These are phyloP conservation scores for Rhinocladiella mackenziei DNA, from an alignment of 2,329 filamentous ascomycete genomes.

Conservation along the genomic window DNA sequence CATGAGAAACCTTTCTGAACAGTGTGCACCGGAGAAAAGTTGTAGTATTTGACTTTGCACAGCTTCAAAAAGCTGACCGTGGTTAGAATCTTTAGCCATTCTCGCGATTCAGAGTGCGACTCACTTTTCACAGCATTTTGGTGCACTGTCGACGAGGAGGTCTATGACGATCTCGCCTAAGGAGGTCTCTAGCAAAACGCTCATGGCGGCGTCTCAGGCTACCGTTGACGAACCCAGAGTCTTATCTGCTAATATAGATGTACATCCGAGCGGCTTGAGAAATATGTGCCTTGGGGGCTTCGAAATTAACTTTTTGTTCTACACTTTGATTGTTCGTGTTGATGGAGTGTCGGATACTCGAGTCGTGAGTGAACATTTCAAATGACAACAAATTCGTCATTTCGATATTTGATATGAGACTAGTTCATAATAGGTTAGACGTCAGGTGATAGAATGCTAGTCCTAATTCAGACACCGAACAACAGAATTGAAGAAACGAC, in stretches of 20 bases:
- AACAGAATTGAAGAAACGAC: too few relatives aligned
- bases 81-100: conserved; percentile 25
- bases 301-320: too few relatives aligned
- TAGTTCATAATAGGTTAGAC: too few relatives aligned
- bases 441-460: background rate
- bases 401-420: too few relatives aligned
- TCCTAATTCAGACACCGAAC: too few relatives aligned
- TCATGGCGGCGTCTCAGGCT: conserved; percentile 56
- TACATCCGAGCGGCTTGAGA: too few relatives aligned
- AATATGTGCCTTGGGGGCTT: too few relatives aligned
- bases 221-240: background rate
- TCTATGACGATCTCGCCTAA: conserved; percentile 93
- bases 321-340: background rate
- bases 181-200: conserved; percentile 88
- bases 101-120: conserved; percentile 36
- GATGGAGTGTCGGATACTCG: too few relatives aligned
- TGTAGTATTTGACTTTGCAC: conserved; percentile 99
- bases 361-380: too few relatives aligned
- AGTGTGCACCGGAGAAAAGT: conserved; percentile 87
- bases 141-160: conserved; percentile 80
- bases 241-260: background rate
- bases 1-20: conserved; percentile 95
- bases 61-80: conserved; percentile 92
- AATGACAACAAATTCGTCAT: too few relatives aligned
- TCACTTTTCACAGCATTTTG: conserved; percentile 92